Evolutionary conservation across 177 flowering plant genomes (phyloP), one percentile per base, ranked within the genome.

Genomic region (Vitis hybrid): DNA sequence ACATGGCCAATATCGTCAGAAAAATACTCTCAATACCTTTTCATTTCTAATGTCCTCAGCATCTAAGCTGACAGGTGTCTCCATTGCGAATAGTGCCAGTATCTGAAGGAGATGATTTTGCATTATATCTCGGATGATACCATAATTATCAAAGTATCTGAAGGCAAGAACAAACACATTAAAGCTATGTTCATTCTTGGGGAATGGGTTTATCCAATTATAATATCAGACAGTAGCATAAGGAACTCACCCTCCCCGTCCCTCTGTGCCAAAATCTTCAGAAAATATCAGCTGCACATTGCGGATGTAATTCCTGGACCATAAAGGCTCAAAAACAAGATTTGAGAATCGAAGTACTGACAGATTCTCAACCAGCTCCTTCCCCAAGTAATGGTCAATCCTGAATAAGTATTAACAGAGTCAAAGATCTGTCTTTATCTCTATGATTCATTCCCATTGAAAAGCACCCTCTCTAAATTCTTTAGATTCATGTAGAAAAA

Each of bases 21-120:
- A 55, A 4, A 55, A 26, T 48, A 15, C 15, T 57, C 2, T n/a
- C 1, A 48, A 12, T 66, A 89, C 98, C 98, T 90, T 93, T 75
- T 93, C 98, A 74, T 88, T 91, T 76, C 97, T 76, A 18, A 93
- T 80, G 76, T 93, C 98, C 71, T 90, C 98, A 0, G 84, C 98
- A 79, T 90, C 94, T 68, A 93, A 82, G 82, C 87, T 90, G 74
- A 91, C 93, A n/a, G 98, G 98, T 33, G 98, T 78, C 74, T 93
- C 98, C 98, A 93, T 93, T 15, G 98, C 97, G 81, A 93, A 85
- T 2, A 93, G 74, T 1, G 98, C 90, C 5, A 93, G 71, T 53
- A 86, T 90, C 82, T 93, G 98, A 62, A 93, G 79, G 22, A 93
- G 85, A 79, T 93, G 98, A 67, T 86, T 93, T 71, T 93, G 98